Base-by-base conservation (phyloP, 352 stramenopile species). In the Phytophthora tubulina region DNA sequence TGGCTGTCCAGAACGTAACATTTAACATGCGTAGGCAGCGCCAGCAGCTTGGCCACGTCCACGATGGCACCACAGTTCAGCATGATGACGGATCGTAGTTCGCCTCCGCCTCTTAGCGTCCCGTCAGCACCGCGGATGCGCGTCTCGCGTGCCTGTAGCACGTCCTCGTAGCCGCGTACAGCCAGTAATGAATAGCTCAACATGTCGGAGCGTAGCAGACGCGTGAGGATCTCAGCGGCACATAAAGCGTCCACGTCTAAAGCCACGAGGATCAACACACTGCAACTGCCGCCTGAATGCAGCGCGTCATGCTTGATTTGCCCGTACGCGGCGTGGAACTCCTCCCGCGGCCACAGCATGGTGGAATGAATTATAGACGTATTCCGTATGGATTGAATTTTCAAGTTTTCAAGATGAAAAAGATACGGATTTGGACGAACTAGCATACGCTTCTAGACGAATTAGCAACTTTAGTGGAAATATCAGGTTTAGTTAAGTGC, bases 1-100 rank as follows among this genome's bases (percentile, higher is more conserved):
- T 98, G 96, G 63, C 87, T 97, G 82, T 99, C 97, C 50, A 99
- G 86, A 7, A 99, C 91, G 82, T 99, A 99, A 41, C 95, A 94
- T 49, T 89, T 93, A 9, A 95, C 76, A 38, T 81, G 59, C 11
- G 70, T 55, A 21, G 86, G 81, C 21, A 95, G 74, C 57, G 82
- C 75, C 62, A 98, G 82, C 33, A 99, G 73, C 73, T 88, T 81
- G 21, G 87, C 82, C 6, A 99, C 79, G 76, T 99, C 97, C 31
- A 95, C 82, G 57, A 97, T 97, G 15, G 95, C 96, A 41, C 97
- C 97, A 62, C 97, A 98, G 70, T 99, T 99, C 59, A 99, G 80
- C 76, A 99, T 80, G 6, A 99, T 81, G 33, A 99, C 79, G 3
- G 91, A 97, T 3, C 93, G 83, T 27, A 99, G 73, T 27, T 98